Base-by-base conservation (phyloP, 805 yeast genomes). In the Wickerhamomyces queroliae region DNA sequence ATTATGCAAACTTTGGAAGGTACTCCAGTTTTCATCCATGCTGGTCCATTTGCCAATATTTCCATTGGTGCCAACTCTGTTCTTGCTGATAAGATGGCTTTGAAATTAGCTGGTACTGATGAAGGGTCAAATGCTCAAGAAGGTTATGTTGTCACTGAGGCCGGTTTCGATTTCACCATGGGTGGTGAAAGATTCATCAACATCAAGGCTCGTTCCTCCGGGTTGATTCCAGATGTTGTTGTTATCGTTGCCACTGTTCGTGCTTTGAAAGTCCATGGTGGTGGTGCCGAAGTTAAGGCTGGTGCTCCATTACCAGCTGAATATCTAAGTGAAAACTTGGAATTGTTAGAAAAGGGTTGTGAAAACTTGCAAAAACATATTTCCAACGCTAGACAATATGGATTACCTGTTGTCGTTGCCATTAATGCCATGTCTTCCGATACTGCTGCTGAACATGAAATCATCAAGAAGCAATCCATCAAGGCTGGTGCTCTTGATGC, bases 121-220 rank as follows among this genome's bases (percentile, higher is more conserved):
- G 39, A 44, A 28, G 27, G 33, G 7, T 64, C 69, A 31, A 64
- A 71, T 56, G 43, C 45, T 63, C 74, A 46, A 58, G 73, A 78
- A 39, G 98, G 98, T 49, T 91, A 77, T 59, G 98, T 89, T 40
- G 87, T 91, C 45, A 91, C 99, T 37, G 99, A 91, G 64, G 97
- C 98, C 29, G 99, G 99, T 38, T 91, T 91, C 67, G 98, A 91
- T 65, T 91, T 93, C 72, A 91, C 97, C 36, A 91, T 91, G 98
- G 99, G 99, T 49, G 98, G 98, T 52, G 99, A 91, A 70, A 77
- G 98, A 56, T 91, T 91, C 68, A 77, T 91, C 66, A 88, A 91
- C 70, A 91, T 91, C 63, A 91, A 91, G 69, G 89, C 97, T 64
- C 81, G 98, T 61, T 74, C 95, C 16, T 83, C 95, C 29, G 96